Conservation (phyloP, 148 eudicot species). For the Amaranthus cruentus region DNA sequence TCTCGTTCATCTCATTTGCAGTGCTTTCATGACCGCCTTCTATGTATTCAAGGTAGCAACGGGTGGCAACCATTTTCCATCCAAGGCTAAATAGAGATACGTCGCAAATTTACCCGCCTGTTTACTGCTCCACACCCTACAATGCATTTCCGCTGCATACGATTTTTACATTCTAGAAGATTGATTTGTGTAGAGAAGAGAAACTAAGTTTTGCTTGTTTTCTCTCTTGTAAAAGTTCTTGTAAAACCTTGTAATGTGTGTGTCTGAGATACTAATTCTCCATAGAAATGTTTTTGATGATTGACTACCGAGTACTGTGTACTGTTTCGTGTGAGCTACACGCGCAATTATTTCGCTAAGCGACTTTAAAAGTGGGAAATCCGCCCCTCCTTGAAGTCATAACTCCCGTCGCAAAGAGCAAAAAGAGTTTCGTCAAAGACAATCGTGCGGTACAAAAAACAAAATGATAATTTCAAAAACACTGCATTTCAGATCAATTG, state of each 20-base stretch:
- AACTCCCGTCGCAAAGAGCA: no score
- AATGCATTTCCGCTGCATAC: conserved; percentile 9
- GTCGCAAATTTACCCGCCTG: background rate
- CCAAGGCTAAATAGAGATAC: conserved; percentile 52
- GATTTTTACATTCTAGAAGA: conserved; percentile 7
- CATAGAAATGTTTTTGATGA: background rate
- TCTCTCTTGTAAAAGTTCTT: background rate
- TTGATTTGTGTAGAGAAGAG: background rate
- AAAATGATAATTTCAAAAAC: background rate
- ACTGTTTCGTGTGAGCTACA: background rate
- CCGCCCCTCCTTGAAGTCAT: background rate
- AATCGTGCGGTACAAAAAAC: background rate
- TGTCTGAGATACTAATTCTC: background rate
- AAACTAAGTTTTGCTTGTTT: background rate
- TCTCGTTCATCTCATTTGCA: conserved; percentile 36
- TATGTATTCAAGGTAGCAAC: conserved; percentile 84
- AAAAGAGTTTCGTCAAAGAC: no score
- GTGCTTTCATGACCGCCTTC: conserved; percentile 78
- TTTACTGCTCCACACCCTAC: background rate
- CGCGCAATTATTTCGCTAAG: background rate
- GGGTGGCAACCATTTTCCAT: conserved; percentile 75
- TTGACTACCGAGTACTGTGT: background rate
- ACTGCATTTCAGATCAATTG: background rate
- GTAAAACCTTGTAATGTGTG: conserved; percentile 3
- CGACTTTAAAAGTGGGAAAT: background rate